These are phyloP conservation scores for Marasmius oreades DNA, from an alignment of 1,284 basidiomycete genomes.

Conservation along the genomic window DNA sequence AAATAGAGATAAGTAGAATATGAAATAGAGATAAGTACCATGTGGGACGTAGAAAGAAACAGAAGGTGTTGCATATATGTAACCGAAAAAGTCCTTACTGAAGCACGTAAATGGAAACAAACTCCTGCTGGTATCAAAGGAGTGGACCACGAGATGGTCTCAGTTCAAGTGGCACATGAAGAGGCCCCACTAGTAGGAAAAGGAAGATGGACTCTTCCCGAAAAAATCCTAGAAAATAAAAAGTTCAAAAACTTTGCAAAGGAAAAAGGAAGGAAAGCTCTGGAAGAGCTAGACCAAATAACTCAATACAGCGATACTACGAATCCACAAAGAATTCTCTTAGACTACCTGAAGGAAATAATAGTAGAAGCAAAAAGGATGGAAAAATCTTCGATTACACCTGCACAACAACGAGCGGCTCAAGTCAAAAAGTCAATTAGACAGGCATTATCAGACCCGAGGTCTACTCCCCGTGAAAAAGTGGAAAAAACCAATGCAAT, in stretches of 20 bases:
- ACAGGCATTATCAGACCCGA: background rate
- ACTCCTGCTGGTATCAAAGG: no score
- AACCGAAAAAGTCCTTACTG: background rate
- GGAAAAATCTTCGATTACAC: background rate
- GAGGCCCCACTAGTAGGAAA: slow-evolving; percentile 11
- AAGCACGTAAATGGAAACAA: no score
- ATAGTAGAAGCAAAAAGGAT: background rate
- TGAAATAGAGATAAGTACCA: no score
- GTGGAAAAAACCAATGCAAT: background rate
- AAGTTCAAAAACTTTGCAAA: background rate
- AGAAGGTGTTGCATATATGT: slow-evolving; percentile 24
- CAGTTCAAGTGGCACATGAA: no score
- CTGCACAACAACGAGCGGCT: background rate
- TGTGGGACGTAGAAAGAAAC: no score
- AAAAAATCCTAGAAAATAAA: slow-evolving; percentile 7
- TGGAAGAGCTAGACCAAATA: background rate
- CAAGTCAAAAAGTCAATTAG: background rate
- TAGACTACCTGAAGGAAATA: background rate
- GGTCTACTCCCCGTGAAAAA: background rate
- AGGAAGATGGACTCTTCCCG: slow-evolving; percentile 15
- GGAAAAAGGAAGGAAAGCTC: background rate
- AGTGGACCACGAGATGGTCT: no score
- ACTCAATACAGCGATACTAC: background rate
- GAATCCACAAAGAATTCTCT: background rate
- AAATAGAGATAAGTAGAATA: no score